These are phyloP conservation scores for Penicillium tannophilum DNA, from an alignment of 495 filamentous ascomycete species.

Conservation along the genomic window DNA sequence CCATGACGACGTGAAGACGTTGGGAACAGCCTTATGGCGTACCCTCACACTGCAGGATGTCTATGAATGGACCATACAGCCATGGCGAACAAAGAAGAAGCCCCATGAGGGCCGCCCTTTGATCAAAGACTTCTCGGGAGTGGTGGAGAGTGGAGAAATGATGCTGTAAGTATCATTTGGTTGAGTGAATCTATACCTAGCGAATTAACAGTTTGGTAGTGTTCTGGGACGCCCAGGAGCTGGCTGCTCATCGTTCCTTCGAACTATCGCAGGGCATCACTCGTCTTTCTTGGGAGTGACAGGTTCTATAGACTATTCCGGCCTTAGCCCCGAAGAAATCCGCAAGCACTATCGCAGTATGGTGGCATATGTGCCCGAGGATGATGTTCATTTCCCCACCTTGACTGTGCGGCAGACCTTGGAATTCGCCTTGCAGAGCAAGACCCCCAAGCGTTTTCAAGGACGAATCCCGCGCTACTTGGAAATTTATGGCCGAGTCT, in stretches of 20 bases:
- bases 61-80: constrained; percentile 44
- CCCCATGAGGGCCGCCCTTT: constrained; percentile 38
- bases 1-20: constrained; percentile 36
- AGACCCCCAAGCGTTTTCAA: constrained; percentile 71
- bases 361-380: constrained; percentile 83
- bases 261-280: constrained; percentile 78
- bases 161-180: constrained; percentile 52
- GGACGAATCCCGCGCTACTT: constrained; percentile 67
- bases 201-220: not conserved
- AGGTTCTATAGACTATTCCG: constrained; percentile 79
- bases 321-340: constrained; percentile 60
- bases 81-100: constrained; percentile 33
- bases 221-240: constrained; percentile 85
- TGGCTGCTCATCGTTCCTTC: constrained; percentile 87
- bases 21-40: constrained; percentile 40
- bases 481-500: constrained; percentile 74
- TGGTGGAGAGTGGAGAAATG: constrained; percentile 82
- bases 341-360: constrained; percentile 74
- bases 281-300: constrained; percentile 59
- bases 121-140: constrained; percentile 54
- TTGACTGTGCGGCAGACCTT: constrained; percentile 83
- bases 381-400: constrained; percentile 78
- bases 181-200: not conserved
- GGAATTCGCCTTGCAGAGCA: constrained; percentile 81
- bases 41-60: constrained; percentile 40